Conservation (phyloP, 2,329 filamentous ascomycete genomes). For the Alternaria sp. region DNA sequence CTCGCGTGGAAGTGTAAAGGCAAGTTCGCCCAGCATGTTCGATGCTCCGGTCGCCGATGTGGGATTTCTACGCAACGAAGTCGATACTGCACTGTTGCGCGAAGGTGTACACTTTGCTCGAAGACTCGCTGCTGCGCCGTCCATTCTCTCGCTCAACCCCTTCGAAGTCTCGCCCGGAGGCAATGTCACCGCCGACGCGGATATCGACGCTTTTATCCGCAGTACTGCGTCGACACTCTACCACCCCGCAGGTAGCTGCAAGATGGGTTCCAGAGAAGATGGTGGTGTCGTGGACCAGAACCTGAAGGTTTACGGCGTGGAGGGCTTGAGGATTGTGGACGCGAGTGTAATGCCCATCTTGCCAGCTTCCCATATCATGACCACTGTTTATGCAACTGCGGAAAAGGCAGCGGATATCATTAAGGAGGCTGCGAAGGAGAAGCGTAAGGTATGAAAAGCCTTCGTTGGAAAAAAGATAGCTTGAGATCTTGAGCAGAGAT, state of each 20-base stretch:
- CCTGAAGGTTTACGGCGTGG: constrained; percentile 39
- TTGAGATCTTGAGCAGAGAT: neutral
- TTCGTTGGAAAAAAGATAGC: neutral
- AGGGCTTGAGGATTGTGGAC: constrained; percentile 30
- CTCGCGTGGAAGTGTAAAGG: constrained; percentile 37
- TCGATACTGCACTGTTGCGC: constrained; percentile 31
- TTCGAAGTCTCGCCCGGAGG: constrained; percentile 31
- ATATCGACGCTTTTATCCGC: constrained; percentile 29
- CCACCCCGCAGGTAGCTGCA: constrained; percentile 39
- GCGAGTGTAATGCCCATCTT: constrained; percentile 31
- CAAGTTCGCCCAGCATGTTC: constrained; percentile 30
- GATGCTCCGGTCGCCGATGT: constrained; percentile 35
- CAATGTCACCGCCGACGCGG: constrained; percentile 29
- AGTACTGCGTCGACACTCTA: constrained; percentile 25
- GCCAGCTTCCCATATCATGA: constrained; percentile 31
- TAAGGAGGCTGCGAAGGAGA: neutral
- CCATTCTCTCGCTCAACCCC: constrained; percentile 29
- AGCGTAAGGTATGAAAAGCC: neutral
- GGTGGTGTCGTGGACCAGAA: constrained; percentile 41
- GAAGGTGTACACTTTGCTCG: constrained; percentile 35
- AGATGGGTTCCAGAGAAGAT: constrained; percentile 36
- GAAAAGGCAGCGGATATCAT: constrained; percentile 31
- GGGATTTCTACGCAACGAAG: constrained; percentile 35
- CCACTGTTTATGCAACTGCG: constrained; percentile 30
- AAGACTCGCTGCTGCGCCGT: constrained; percentile 16